Evolutionary conservation across 768 basidiomycete species (phyloP), one percentile per base, ranked within the genome.

Genomic region (Boletellus sp.): DNA sequence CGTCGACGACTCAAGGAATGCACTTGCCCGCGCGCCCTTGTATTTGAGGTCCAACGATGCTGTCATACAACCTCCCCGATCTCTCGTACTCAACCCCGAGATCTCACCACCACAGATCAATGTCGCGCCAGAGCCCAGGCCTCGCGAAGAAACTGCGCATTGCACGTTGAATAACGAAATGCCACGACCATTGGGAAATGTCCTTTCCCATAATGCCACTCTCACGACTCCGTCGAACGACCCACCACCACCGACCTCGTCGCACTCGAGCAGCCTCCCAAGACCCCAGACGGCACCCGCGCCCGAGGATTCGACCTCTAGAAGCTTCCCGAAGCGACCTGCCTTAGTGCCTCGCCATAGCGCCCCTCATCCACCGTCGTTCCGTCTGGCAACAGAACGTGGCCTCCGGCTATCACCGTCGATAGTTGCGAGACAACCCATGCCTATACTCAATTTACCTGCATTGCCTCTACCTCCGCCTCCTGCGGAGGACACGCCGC

Each of bases 361-460:
- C 22, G 48, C 54, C 23, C 45, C 62, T 17, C 52, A 57, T 23
- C 58, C 57, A 19, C 54, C 61, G 13, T 57, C 61, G 4, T 62
- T 63, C 41, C 44, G 61, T 38, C 47, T 59, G 13, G 38, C 56
- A 26, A 65, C 70, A 3, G 65, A 70, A 50, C 74, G 73, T 44
- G 67, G 71, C 37, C 67, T 69, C 3, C 72, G 76, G 17, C 59
- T 79, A 5, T 73, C 75, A 7, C 78, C 78, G 4, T 72, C 77
- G 1, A 65, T 78, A 33, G 64, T 73, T 22, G 57, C 70, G n/a
- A 69, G 77, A 44, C 73, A 71, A 15, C 70, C 73, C 3, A 69
- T 77, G 61, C 77, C 81, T 3, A 56, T 80, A 40, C 60, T 77
- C 16, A 75, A 74, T 58, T 67, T 85, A 4, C 83, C 83, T 4